Base-by-base conservation (phyloP, 345 rosid genomes). In the Populus alba region DNA sequence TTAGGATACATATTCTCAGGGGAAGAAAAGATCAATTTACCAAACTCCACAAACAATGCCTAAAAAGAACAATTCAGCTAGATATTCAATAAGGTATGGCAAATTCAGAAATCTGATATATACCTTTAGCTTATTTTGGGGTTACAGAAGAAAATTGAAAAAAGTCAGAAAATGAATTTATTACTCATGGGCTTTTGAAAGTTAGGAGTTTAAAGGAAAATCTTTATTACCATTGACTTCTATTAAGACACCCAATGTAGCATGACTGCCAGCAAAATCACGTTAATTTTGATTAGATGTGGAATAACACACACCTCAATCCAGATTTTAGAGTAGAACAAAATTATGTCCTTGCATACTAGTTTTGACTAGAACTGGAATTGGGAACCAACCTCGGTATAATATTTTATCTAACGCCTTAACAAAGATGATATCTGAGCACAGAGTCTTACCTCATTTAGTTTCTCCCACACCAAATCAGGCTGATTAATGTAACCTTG, bases 381-480 rank as follows among this genome's bases (percentile, higher is more conserved):
- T 63, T 13, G 65, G 39, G 31, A 25, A 62, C 73, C 72, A 68
- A 43, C 70, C 61, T 20, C 18, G 72, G 55, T 10, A 57, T 33
- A 41, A 49, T 49, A 49, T 9, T 47, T 41, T 47, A 47, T 47
- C 51, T 47, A 47, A 47, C 13, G 17, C 55, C 38, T 70, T 47
- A 38, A 37, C 35, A 59, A 76, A 77, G 65, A 77, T 39, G 61
- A 68, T 29, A 23, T 41, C 4, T 3, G 77, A 59, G 22, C 45
- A 75, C n/a, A 75, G 16, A 37, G 39, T 9, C 61, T 83, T 90
- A 97, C 98, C 99, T 97, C 98, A 81, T 92, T 93, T 49, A 97
- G 84, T 83, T 94, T 94, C 83, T 97, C 98, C 99, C 99, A 97
- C 38, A 97, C 99, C 87, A 97, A 82, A 85, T 94, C 95, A 27